Evolutionary conservation across 495 filamentous ascomycete genomes (phyloP).

Genomic region (Aspergillus affinis): DNA sequence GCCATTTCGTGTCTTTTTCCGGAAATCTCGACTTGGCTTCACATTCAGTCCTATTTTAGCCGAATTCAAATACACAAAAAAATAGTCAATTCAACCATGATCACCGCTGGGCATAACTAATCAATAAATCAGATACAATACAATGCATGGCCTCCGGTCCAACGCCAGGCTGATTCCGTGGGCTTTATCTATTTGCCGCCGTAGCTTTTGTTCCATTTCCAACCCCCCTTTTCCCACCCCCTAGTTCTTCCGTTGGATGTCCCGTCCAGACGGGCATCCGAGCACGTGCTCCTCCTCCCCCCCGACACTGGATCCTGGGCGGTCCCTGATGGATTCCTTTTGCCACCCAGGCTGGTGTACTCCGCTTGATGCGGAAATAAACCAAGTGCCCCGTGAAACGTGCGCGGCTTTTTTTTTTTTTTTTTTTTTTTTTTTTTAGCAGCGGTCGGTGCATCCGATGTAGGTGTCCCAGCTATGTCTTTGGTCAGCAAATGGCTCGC

Average conservation of each 20-base stretch:
- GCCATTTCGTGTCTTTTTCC: no score
- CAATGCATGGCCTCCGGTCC: background rate
- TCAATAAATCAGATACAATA: background rate
- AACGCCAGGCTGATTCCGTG: background rate
- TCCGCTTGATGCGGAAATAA: no score
- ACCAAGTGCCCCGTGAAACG: background rate
- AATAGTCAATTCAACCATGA: background rate
- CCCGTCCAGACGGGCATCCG: conserved; percentile 30
- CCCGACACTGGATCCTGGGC: conserved; percentile 9
- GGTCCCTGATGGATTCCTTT: background rate
- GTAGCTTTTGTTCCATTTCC: background rate
- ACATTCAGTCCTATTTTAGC: background rate
- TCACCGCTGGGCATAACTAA: background rate
- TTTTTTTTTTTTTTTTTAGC: no score
- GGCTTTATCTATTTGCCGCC: background rate
- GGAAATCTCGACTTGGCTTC: no score
- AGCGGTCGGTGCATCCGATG: conserved; percentile 24
- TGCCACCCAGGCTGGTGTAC: background rate
- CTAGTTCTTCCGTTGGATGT: background rate
- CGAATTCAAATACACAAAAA: background rate
- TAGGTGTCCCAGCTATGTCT: conserved; percentile 23
- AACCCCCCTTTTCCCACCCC: background rate
- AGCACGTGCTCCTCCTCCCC: conserved; percentile 33
- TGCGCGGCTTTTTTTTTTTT: background rate
- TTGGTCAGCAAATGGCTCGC: conserved; percentile 3